Base-by-base conservation (phyloP, 1,284 basidiomycete genomes). In the Tilletia horrida region DNA sequence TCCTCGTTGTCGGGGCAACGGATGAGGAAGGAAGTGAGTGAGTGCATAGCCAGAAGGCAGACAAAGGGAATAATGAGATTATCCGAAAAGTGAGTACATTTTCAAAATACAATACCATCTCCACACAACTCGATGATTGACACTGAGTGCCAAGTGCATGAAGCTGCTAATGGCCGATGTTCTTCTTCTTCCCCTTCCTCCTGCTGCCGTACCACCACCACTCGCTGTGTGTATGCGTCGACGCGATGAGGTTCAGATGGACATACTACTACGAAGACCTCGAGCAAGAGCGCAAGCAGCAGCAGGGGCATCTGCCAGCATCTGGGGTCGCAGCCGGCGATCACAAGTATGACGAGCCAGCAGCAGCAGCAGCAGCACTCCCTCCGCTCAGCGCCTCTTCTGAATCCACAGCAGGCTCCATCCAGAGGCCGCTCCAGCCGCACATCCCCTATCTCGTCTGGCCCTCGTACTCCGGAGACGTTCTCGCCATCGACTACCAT, bases 181-280 rank as follows among this genome's bases (percentile, higher is more conserved):
- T 40, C 35, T 40, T 40, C 47, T 48, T 48, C 47, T 25, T 48
- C 47, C 7, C 7, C 47, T 48, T 18, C 47, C 16, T n/a, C 47
- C 13, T 25, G 7, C 52, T 25, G 21, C 9, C 13, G 7, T 29
- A 3, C 52, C 23, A 55, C 45, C 45, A 25, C 2, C n/a, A 23
- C n/a, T 18, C n/a, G 13, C 21, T 25, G 4, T 29, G 14, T 57
- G 21, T 29, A 23, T 57, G 52, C 4, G n/a, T n/a, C 9, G 23
- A 55, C 21, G 21, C 27, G 55, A 59, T 59, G 55, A 25, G 55
- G 14, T 59, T 59, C 55, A 25, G 55, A 9, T 59, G 55, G 55
- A 31, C 55, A 18, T 59, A 29, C 55, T 59, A 59, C 55, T 59
- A 59, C 55, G 55, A 59, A n/a, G 52, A 57, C 52, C 27, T 57